Conservation (phyloP, 768 basidiomycete genomes). For the Hypholoma fasciculare region DNA sequence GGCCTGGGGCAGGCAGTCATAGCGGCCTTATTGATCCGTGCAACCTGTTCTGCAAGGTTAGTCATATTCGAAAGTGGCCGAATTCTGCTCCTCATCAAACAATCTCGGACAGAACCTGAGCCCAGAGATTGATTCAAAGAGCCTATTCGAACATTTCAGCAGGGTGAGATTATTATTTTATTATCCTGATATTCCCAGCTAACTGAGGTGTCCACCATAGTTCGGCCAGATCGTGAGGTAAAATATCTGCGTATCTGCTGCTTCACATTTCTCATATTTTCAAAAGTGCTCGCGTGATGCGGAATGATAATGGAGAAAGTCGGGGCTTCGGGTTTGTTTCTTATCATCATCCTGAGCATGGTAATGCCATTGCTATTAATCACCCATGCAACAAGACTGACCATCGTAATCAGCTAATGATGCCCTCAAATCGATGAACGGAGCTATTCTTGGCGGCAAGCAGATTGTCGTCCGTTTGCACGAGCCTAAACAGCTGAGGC, state of each 20-base stretch:
- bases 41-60: constrained; percentile 86
- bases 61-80: constrained; percentile 6
- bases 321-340: constrained; percentile 93
- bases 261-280: constrained; percentile 1
- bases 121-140: constrained; percentile 82
- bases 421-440: constrained; percentile 84
- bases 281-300: constrained; percentile 88
- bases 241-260: neutral
- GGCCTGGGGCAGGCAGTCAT: constrained; percentile 81
- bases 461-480: constrained; percentile 85
- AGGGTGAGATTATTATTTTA: constrained; percentile 44
- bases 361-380: constrained; percentile 31
- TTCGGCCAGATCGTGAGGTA: constrained; percentile 91
- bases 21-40: constrained; percentile 90
- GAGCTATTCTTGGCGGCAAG: constrained; percentile 66
- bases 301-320: constrained; percentile 77
- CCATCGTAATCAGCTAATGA: constrained; percentile 48
- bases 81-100: neutral
- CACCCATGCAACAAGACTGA: constrained; percentile 7
- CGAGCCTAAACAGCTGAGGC: constrained; percentile 89
- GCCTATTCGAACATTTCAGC: constrained; percentile 80
- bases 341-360: constrained; percentile 81
- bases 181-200: constrained; percentile 6
- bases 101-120: constrained; percentile 67
- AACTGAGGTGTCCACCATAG: constrained; percentile 34